These are phyloP conservation scores for Avena eriantha DNA, from an alignment of 176 grass and related monocot species.

Conservation along the genomic window DNA sequence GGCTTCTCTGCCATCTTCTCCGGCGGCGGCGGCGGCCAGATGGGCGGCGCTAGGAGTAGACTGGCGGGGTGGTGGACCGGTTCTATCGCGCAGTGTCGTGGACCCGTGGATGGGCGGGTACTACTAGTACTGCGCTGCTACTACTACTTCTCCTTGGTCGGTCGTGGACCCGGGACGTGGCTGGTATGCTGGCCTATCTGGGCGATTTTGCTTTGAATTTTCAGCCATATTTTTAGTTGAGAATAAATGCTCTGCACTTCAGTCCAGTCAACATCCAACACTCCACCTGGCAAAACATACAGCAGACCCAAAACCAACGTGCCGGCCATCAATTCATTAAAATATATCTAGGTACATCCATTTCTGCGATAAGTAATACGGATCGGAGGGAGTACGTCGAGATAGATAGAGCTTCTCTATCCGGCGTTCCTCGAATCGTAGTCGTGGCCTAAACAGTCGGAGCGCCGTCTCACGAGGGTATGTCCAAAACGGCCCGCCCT, in stretches of 20 bases:
- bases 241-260: neutral
- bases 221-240: neutral
- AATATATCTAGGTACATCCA: no score
- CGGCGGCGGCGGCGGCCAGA: conserved; percentile 6
- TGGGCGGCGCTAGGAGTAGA: conserved; percentile 21
- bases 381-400: no score
- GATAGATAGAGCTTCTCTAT: no score
- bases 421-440: no score
- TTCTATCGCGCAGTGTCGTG: conserved; percentile 44
- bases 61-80: conserved; percentile 38
- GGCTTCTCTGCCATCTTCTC: conserved; percentile 60
- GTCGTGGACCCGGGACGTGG: conserved; percentile 34
- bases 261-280: conserved; percentile 21
- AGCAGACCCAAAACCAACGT: neutral
- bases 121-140: conserved; percentile 1
- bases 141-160: conserved; percentile 1
- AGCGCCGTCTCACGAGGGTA: no score
- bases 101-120: conserved; percentile 42
- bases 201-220: neutral
- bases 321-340: neutral
- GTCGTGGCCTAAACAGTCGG: no score
- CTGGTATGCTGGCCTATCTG: neutral
- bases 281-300: neutral
- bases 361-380: no score
- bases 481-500: no score